Evolutionary conservation across 129 eudicot species (phyloP), one percentile per base, ranked within the genome.

Genomic region (Artemisia annua): DNA sequence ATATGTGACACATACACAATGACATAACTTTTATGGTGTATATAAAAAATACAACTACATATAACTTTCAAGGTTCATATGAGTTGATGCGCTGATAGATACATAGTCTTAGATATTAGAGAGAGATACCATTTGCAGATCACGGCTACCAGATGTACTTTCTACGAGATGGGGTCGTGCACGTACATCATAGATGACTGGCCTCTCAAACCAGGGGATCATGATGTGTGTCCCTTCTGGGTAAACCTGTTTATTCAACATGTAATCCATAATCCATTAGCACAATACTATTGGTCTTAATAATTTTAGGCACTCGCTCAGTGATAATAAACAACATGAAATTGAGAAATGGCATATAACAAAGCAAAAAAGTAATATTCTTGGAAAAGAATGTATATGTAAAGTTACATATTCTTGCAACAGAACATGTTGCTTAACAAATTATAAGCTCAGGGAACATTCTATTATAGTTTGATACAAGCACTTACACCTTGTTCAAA

Each of bases 191-290:
- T 80, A 80, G 24, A 80, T 80, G 72, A 80, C 35, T 63, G 84
- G 80, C 52, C 84, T 80, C 66, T 80, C 86, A 48, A 85, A 80
- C 84, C 84, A 80, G 13, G 84, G 84, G 67, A 80, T 80, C 84
- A 75, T 80, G 72, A 80, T 49, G 71, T 80, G 84, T 11, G 84
- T 80, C 64, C 84, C 84, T 80, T 80, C 84, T 22, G 84, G 84
- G 44, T 80, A 80, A 15, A 80, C 84, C 84, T 80, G 64, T 54
- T 39, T 48, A 69, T 69, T 11, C 11, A 69, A 46, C 73, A 55
- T 55, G 57, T 22, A 67, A 73, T 26, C 18, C 50, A 18, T 22
- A 67, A 73, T 24, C 19, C 50, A 18, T 58, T 48, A 65, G 63
- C 30, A 62, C 24, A 50, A 61, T 20, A 51, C 35, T 32, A 39